A percentile compares a stretch with the other conserved stretches of the same genome.
Conservation (phyloP, 108 stramenopile genomes). For the Cyclostephanos tholiformis region DNA sequence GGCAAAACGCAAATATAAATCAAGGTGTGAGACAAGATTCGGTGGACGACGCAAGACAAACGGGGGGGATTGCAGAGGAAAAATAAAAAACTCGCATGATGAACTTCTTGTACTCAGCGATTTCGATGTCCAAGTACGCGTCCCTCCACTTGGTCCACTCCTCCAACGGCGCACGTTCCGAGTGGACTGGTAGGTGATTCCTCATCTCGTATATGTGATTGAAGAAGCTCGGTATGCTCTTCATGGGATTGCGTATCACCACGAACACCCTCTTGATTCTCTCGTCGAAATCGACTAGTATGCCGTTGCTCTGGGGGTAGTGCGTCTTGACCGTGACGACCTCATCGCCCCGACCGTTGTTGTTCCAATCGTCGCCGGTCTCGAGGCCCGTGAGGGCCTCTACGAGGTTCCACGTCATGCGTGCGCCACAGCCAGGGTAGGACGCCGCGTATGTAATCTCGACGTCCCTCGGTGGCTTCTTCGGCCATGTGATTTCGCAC, state of each 20-base stretch:
- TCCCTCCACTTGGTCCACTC: slow-evolving; percentile 64
- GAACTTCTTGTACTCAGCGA: slow-evolving; percentile 50
- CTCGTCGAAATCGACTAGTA: slow-evolving; percentile 40
- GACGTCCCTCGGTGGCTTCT: slow-evolving; percentile 30
- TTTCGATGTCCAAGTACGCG: slow-evolving; percentile 49
- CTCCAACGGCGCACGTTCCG: slow-evolving; percentile 51
- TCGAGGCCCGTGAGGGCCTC: slow-evolving; percentile 53
- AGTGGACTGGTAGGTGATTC: slow-evolving; percentile 54
- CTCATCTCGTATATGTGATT: slow-evolving; percentile 60
- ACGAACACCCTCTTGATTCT: slow-evolving; percentile 42
- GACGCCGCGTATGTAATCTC: slow-evolving; percentile 55
- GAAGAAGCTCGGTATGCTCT: slow-evolving; percentile 53
- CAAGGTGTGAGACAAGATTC: too few relatives aligned
- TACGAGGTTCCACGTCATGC: slow-evolving; percentile 60
- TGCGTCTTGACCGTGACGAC: slow-evolving; percentile 61
- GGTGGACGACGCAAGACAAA: background rate
- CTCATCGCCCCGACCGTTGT: slow-evolving; percentile 46
- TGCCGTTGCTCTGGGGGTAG: slow-evolving; percentile 55
- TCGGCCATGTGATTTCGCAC: slow-evolving; percentile 51
- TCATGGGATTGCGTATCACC: slow-evolving; percentile 53
- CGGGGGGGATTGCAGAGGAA: background rate
- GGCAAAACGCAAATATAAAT: too few relatives aligned
- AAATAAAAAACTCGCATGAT: slow-evolving; percentile 28
- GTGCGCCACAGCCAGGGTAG: slow-evolving; percentile 60
- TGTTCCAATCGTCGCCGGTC: slow-evolving; percentile 63